A percentile compares a stretch with the other conserved stretches of the same genome.
phyloP scores from a whole-genome alignment of 225 moss, liverwort and hornwort genomes.

The Polytrichum formosum region DNA sequence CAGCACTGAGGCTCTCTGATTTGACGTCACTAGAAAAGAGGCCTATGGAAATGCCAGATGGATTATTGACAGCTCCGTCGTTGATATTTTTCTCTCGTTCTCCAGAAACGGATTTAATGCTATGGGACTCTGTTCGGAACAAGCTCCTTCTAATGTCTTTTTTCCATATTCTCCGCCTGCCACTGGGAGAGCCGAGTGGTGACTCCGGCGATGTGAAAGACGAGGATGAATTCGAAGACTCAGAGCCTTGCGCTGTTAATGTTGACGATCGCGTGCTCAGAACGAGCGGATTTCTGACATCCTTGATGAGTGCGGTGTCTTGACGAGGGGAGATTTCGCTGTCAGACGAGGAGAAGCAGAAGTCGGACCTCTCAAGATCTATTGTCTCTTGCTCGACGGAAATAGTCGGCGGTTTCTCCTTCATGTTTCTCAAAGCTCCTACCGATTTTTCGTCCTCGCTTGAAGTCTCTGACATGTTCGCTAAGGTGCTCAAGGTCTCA shows the following conservation, averaged over 20 bases:
- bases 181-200: slow-evolving; percentile 20
- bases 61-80: background rate
- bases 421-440: slow-evolving; percentile 14
- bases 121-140: slow-evolving; percentile 26
- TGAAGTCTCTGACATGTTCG: background rate
- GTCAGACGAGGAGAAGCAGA: slow-evolving; percentile 48
- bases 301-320: slow-evolving; percentile 14
- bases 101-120: slow-evolving; percentile 12
- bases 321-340: slow-evolving; percentile 41
- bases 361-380: slow-evolving; percentile 46
- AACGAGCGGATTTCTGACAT: slow-evolving; percentile 6
- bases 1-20: slow-evolving; percentile 18
- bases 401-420: slow-evolving; percentile 21
- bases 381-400: slow-evolving; percentile 46
- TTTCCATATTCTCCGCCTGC: slow-evolving; percentile 32
- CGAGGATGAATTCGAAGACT: slow-evolving; percentile 7
- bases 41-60: too few relatives aligned
- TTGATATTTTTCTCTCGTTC: slow-evolving; percentile 7
- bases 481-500: slow-evolving; percentile 5
- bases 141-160: slow-evolving; percentile 36
- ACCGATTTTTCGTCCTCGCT: slow-evolving; percentile 12
- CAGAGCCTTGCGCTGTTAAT: slow-evolving; percentile 12
- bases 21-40: slow-evolving; percentile 18
- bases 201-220: slow-evolving; percentile 13
- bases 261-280: slow-evolving; percentile 13